Evolutionary conservation across 495 filamentous ascomycete species (phyloP), one percentile per base, ranked within the genome.

Genomic region (Staphylotrichum longicolle): DNA sequence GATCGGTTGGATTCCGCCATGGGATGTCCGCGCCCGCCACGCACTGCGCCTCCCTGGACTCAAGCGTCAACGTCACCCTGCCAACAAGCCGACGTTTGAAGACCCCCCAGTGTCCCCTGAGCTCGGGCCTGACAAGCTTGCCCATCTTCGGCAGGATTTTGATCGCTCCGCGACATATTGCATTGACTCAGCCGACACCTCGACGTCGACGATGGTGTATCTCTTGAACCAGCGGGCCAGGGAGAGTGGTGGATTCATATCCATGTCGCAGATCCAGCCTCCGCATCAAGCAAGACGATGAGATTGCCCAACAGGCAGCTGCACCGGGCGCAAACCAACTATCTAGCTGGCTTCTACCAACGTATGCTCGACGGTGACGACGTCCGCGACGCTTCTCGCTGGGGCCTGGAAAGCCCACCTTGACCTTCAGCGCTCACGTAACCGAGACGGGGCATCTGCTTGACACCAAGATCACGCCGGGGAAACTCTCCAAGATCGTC

Each of bases 201-300:
- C 45, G 92, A 97, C 66, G 90, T 96, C 55, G 94, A 98, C 63
- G 93, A 98, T 69, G 93, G 89, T 30, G 74, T 98, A 8, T 96
- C 92, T 2, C 61, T 97, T 7, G 90, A 94, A 69, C 74, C 72
- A 9, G 80, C 89, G 3, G 75, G 78, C 0, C 73, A 77, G 2
- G 79, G 79, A 4, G 83, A 88, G 14, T 88, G 83, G 66, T 98
- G 95, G 95, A 76, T 98, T 37, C 91, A 90, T 68, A 73, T 95
- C 10, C 94, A 98, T 69, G 79, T 96, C 41, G 94, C 95, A n/a
- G 94, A 98, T 68, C 95, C 93, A 2, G 88, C 92, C 4, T 90
- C 94, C 89, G 88, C 64, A 79, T 98, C 57, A 48, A 69, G 2
- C 81, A 80, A 11, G 77, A 85, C 15, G 76, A 85, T 50, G 68